These are phyloP conservation scores for Chytridiales sp. DNA, from an alignment of 371 early-diverging fungal species.

Conservation along the genomic window DNA sequence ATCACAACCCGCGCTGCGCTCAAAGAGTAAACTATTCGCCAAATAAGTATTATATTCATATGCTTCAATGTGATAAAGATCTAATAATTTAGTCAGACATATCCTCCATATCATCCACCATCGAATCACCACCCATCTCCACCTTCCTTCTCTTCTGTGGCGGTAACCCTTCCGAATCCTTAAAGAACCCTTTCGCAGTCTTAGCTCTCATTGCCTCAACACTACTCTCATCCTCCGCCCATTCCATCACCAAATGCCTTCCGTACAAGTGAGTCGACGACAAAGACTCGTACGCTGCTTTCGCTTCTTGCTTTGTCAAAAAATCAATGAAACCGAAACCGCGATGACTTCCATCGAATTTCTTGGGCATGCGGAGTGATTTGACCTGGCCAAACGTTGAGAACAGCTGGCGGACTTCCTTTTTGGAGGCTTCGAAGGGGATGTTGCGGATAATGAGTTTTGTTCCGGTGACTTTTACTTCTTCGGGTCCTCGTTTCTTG, in stretches of 20 bases:
- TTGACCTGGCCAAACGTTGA: constrained; percentile 89
- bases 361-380: constrained; percentile 92
- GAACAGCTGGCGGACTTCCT: constrained; percentile 91
- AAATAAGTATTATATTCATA: neutral
- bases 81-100: constrained; percentile 8
- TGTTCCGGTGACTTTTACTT: constrained; percentile 58
- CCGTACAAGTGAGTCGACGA: constrained; percentile 97
- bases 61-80: neutral
- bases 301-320: constrained; percentile 89
- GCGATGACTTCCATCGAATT: constrained; percentile 91
- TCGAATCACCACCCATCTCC: constrained; percentile 11
- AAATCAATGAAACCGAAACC: constrained; percentile 99
- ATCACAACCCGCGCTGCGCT: too few relatives aligned
- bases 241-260: constrained; percentile 95
- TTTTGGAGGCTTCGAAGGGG: constrained; percentile 97
- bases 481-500: constrained; percentile 26
- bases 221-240: constrained; percentile 80
- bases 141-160: constrained; percentile 17
- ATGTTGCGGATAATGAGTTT: constrained; percentile 97
- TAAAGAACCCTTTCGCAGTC: constrained; percentile 42
- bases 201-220: constrained; percentile 51
- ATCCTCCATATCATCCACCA: constrained; percentile 4
- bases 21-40: neutral
- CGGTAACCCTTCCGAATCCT: constrained; percentile 21
- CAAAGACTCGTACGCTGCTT: constrained; percentile 85